A percentile compares a stretch with the other conserved stretches of the same genome.
phyloP scores from a whole-genome alignment of 208 protist genomes.

The Trypanosoma scelopori region DNA sequence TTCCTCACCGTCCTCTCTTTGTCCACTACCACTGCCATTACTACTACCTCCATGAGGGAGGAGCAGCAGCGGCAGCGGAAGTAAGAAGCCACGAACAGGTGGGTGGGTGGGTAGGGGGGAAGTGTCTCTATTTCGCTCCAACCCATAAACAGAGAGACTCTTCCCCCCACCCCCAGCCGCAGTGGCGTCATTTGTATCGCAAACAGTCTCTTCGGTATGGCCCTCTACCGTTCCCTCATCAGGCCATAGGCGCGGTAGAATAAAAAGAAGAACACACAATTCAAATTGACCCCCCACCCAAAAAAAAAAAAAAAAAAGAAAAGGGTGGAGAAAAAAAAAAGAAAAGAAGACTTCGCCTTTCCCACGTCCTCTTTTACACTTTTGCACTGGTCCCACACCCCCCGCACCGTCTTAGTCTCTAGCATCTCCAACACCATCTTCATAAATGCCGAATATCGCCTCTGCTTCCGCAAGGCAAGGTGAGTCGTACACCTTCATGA shows the following conservation, averaged over 20 bases:
- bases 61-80: no score
- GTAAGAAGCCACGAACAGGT: no score
- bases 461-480: conserved; percentile 98
- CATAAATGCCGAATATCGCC: conserved; percentile 96
- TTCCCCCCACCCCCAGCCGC: no score
- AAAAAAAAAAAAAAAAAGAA: conserved; percentile 2
- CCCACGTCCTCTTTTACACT: conserved; percentile 3
- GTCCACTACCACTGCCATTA: not conserved
- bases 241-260: not conserved
- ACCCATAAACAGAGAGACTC: no score
- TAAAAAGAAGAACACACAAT: not conserved
- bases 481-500: conserved; percentile 99
- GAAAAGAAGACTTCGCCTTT: conserved; percentile 9
- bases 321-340: conserved; percentile 18
- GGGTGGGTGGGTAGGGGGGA: no score
- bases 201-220: not conserved
- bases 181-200: not conserved
- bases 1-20: not conserved
- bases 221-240: not conserved
- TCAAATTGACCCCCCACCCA: no score
- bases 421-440: conserved; percentile 97
- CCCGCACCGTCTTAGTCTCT: conserved; percentile 90
- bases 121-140: no score
- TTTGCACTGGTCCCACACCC: no score
- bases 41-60: no score